Conservation (phyloP, 768 basidiomycete species). For the Astraeus odoratus region DNA sequence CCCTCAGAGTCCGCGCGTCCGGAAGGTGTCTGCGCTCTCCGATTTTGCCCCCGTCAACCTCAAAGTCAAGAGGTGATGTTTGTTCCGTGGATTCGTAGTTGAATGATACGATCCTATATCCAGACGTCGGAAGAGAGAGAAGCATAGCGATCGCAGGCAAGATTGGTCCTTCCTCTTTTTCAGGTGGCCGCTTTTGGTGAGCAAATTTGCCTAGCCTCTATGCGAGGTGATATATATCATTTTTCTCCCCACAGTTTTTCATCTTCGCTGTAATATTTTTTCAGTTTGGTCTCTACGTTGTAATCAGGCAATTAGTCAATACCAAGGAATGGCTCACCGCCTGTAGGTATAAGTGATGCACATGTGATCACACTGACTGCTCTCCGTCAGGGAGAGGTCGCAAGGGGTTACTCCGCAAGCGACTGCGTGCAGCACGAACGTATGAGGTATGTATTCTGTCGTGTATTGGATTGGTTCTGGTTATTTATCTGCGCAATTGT, state of each 20-base stretch:
- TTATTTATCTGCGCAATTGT: neutral
- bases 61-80: slow-evolving; percentile 60
- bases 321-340: slow-evolving; percentile 89
- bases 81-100: neutral
- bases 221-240: neutral
- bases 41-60: slow-evolving; percentile 91
- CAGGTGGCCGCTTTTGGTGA: slow-evolving; percentile 81
- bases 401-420: slow-evolving; percentile 71
- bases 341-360: no score
- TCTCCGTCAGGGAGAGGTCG: slow-evolving; percentile 66
- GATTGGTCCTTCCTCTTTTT: slow-evolving; percentile 75
- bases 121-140: slow-evolving; percentile 32
- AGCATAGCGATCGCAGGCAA: slow-evolving; percentile 39
- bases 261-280: slow-evolving; percentile 78
- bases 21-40: slow-evolving; percentile 76
- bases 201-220: slow-evolving; percentile 19
- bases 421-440: slow-evolving; percentile 63
- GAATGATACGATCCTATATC: neutral
- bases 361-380: no score
- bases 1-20: slow-evolving; percentile 42
- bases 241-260: slow-evolving; percentile 46
- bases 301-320: slow-evolving; percentile 89
- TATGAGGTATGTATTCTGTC: slow-evolving; percentile 49
- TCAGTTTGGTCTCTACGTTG: slow-evolving; percentile 82
- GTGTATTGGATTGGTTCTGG: no score